phyloP scores from a whole-genome alignment of 441 rosid genomes.

The Sinapis alba region DNA sequence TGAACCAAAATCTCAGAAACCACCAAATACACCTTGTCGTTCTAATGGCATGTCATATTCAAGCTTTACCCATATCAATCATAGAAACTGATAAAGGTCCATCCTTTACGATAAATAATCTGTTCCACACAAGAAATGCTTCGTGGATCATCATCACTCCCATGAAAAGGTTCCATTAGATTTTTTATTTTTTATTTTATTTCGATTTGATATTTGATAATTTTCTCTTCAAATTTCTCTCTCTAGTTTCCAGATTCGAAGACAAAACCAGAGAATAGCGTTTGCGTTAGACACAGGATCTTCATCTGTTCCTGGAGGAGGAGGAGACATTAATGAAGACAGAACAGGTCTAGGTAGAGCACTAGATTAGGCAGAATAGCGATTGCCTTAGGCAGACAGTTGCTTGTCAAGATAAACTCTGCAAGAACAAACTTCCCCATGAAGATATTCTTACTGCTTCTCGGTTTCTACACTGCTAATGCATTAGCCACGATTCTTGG shows the following conservation, averaged over 20 bases:
- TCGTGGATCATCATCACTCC: background rate
- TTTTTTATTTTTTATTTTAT: background rate
- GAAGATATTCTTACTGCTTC: conserved; percentile 82
- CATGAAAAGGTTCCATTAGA: background rate
- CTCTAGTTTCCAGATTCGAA: conserved; percentile 49
- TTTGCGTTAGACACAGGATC: conserved; percentile 85
- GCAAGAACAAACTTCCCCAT: conserved; percentile 86
- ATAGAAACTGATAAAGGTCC: conserved; percentile 43
- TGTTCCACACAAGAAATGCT: conserved; percentile 22
- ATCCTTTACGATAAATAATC: conserved; percentile 40
- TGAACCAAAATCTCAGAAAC: background rate
- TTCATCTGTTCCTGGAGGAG: conserved; percentile 39
- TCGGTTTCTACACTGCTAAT: conserved; percentile 96
- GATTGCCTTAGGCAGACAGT: conserved; percentile 74
- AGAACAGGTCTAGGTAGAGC: conserved; percentile 66
- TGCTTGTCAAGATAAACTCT: conserved; percentile 74
- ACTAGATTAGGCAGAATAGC: conserved; percentile 82
- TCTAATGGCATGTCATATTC: conserved; percentile 58
- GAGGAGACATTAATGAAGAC: conserved; percentile 56
- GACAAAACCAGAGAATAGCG: conserved; percentile 51
- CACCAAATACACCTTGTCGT: no score
- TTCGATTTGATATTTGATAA: background rate
- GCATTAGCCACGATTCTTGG: conserved; percentile 97
- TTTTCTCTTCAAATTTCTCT: background rate
- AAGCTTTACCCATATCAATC: conserved; percentile 37